Evolutionary conservation across 1,284 basidiomycete genomes (phyloP), one percentile per base, ranked within the genome.

Genomic region (Chalciporus sp.): DNA sequence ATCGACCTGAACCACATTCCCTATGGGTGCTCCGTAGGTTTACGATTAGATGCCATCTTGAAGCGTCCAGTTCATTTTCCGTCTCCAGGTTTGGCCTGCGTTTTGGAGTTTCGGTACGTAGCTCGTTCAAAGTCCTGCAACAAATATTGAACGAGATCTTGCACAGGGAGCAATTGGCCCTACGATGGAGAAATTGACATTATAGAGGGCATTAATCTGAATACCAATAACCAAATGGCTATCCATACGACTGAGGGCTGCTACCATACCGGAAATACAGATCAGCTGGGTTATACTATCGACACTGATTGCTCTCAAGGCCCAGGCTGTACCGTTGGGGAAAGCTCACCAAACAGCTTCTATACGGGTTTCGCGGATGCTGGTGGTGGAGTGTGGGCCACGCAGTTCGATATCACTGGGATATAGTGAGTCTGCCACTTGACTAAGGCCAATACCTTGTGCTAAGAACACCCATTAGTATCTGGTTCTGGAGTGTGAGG

Each of bases 401-500:
- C 83, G 6, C 87, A 90, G 63, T 83, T 88, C 60, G 86, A 88
- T 39, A 69, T 76, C 2, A 66, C 77, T 6, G 87, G 79, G 5
- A 74, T 87, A 23, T 84, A 70, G 76, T 83, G 69, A 75, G 85
- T 83, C 68, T 63, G 26, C 58, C 70, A 40, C 41, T 29, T 20
- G 51, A 26, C 28, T 31, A 23, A 42, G 37, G 26, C 40, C 35
- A 41, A 31, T 7, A 7, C 45, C n/a, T 2, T 23, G 14, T 45
- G 23, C 52, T 60, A 51, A 63, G 40, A 20, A 41, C 16, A 26
- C 27, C 29, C 29, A n/a, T 26, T 17, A 79, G 77, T 62, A 81
- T 90, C 28, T 93, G 90, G 90, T 92, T 88, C 70, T 88, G 86
- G 81, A 80, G 80, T 51, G 88, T 89, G 61, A 64, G 86, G 75